Evolutionary conservation across 1,284 basidiomycete species (phyloP), one percentile per base, ranked within the genome.

Genomic region (Moesziomyces aphidis): DNA sequence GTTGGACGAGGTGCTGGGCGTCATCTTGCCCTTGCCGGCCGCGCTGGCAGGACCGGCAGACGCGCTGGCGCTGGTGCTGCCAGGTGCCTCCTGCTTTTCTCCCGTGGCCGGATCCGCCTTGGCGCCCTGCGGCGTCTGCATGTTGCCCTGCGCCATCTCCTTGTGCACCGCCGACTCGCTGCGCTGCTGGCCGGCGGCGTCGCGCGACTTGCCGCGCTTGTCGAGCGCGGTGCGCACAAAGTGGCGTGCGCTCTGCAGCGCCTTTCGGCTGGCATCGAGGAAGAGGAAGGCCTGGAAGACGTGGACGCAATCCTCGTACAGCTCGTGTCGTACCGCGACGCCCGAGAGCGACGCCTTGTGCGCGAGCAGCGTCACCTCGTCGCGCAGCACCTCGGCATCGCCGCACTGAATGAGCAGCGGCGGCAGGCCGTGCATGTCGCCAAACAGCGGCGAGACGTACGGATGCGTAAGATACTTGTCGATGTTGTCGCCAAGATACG

Each of bases 401-500:
- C 96, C 96, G 1, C 91, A 91, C 85, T 98, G 95, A 47, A 99
- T 92, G 23, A 98, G 88, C 80, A 98, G 85, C 0, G 96, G 96
- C 10, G 96, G 96, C 13, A 99, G 86, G 9, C 91, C 92, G 28
- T 88, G 87, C 78, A 97, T 91, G 82, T 95, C 90, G 19, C 96
- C 96, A 79, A 98, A 99, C n/a, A 99, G 87, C 23, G 75, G 65
- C 26, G 68, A 76, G n/a, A 92, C 96, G 81, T 99, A 99, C 4
- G 96, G 96, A 85, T 99, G 95, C 0, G 95, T 97, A 55, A 97
- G 87, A 82, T 93, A 97, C 80, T 92, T 85, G 79, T 95, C 90
- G 42, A 91, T 86, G 61, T 88, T 88, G 43, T 93, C 91, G 13
- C 96, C 96, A 4, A 99, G 90, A 81, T 97, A 97, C 73, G 95